Base-by-base conservation (phyloP, 192 early-diverging fungal species). In the Geranomyces michiganensis region DNA sequence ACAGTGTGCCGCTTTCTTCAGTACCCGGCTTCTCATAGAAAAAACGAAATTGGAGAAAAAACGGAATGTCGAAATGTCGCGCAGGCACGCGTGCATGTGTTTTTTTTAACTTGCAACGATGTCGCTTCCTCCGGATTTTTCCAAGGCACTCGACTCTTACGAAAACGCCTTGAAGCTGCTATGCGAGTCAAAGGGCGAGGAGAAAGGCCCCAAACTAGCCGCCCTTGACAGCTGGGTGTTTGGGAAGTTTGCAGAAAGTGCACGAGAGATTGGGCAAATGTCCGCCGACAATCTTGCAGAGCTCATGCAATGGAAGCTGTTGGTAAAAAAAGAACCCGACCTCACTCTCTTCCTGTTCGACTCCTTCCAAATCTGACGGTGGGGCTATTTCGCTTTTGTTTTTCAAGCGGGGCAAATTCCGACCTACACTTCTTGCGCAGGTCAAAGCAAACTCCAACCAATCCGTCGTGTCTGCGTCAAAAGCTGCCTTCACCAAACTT, bases 191-290 rank as follows among this genome's bases (percentile, higher is more conserved):
- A 70, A 70, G 45, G 56, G 44, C 17, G 12, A 5, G 14, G 68
- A 58, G 14, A 70, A 70, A 29, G 68, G 68, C 21, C 21, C 24
- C 56, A n/a, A 46, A 17, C 58, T 70, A 1, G 19, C 19, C 29
- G 58, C n/a, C 2, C 68, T 70, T 1, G 68, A 70, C 68, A 7
- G 32, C 5, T 70, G 68, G 68, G 61, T 70, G 56, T 62, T 29
- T 49, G 55, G n/a, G 24, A 49, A 68, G n/a, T 48, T 68, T 22
- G 49, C 24, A 19, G 32, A 60, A 32, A 44, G n/a, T 9, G 26
- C 46, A 12, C 0, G 24, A 17, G 32, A 43, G 6, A 8, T 12
- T 9, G 45, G 45, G n/a, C 9, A 24, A 17, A 43, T 70, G 58
- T 62, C 56, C n/a, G 17, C 10, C 9, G 59, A 70, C 22, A n/a